phyloP scores from a whole-genome alignment of 768 basidiomycete species.

The Mycena sanguinolenta region DNA sequence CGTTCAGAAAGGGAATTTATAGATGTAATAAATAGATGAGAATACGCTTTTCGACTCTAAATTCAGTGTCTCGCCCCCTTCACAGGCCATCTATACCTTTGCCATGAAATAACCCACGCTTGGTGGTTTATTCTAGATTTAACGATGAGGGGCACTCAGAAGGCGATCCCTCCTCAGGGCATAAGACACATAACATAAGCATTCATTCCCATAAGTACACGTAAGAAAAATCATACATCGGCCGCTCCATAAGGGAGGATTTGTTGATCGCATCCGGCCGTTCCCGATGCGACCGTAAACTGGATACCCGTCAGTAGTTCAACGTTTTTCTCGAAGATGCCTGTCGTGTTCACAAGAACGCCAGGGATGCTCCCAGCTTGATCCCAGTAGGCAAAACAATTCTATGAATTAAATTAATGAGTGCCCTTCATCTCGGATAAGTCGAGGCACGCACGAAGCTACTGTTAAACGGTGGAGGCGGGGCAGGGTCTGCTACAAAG shows the following conservation, averaged over 20 bases:
- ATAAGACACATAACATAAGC: too few species aligned
- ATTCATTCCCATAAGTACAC: too few species aligned
- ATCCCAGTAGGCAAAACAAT: constrained; percentile 29
- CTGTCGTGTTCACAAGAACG: constrained; percentile 31
- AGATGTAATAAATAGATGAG: constrained; percentile 10
- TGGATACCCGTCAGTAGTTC: constrained; percentile 29
- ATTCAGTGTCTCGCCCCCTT: too few species aligned
- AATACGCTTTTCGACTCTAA: too few species aligned
- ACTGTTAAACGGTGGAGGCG: constrained; percentile 33
- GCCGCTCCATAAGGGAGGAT: constrained; percentile 34
- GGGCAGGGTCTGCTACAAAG: constrained; percentile 29
- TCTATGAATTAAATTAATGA: constrained; percentile 7
- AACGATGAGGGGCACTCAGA: too few species aligned
- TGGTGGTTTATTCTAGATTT: too few species aligned
- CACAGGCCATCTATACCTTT: too few species aligned
- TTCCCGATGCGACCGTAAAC: constrained; percentile 15
- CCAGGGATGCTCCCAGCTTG: constrained; percentile 18
- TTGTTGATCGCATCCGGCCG: constrained; percentile 26
- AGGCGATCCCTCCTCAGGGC: too few species aligned
- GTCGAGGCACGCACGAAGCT: constrained; percentile 20
- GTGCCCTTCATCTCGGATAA: background rate
- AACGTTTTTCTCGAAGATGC: constrained; percentile 32
- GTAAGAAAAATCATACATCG: constrained; percentile 11
- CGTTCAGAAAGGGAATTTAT: constrained; percentile 39
- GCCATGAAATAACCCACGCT: too few species aligned